phyloP scores from a whole-genome alignment of 2,329 filamentous ascomycete genomes.

The Penicillium sp. region DNA sequence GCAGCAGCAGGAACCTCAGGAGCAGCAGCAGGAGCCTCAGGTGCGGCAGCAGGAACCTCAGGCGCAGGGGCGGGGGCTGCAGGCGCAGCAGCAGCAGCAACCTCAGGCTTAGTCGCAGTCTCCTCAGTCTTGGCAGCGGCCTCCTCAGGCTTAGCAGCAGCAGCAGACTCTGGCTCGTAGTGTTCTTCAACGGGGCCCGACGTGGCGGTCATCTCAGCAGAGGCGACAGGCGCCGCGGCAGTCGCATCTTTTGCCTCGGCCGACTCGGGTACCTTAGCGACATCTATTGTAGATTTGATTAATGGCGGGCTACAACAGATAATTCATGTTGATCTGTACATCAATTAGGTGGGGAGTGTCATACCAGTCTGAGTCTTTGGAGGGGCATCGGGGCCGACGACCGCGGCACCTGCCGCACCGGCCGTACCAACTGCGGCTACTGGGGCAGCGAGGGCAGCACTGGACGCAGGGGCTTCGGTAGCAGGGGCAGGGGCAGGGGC shows the following conservation, averaged over 20 bases:
- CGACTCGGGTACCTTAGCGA: not conserved
- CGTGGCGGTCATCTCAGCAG: conserved; percentile 1
- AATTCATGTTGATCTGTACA: not conserved
- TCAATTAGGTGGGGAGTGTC: not conserved
- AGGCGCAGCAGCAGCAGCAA: not conserved
- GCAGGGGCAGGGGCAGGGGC: not conserved
- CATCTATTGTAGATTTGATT: not conserved
- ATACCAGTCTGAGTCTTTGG: conserved; percentile 1
- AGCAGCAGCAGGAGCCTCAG: not conserved
- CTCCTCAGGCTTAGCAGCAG: not conserved
- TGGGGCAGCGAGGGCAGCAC: not conserved
- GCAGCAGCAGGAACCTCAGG: not conserved
- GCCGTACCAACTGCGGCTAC: not conserved
- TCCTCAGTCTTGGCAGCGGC: not conserved
- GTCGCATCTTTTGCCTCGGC: not conserved
- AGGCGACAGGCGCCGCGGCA: not conserved
- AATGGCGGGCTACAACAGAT: not conserved
- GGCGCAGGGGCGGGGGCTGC: not conserved
- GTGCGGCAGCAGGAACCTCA: not conserved
- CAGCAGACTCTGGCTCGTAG: not conserved
- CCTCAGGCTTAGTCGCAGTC: not conserved
- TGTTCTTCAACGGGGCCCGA: not conserved
- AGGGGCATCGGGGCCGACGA: conserved; percentile 1
- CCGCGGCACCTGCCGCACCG: not conserved
- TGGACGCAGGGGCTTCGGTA: not conserved